Conservation (phyloP, 495 filamentous ascomycete genomes). For the Cladorrhinum samala region DNA sequence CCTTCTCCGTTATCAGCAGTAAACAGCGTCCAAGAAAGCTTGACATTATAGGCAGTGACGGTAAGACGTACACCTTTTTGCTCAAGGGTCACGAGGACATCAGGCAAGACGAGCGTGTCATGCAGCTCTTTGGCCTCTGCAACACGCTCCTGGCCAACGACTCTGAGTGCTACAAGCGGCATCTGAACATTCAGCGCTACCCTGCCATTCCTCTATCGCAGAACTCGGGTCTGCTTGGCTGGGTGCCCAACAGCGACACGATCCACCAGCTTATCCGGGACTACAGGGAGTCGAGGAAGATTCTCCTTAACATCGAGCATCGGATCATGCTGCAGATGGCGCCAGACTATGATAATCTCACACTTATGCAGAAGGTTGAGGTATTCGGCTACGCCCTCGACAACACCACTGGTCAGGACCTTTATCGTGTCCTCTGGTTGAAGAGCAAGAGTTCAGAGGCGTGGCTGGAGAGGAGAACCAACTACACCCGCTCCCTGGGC, state of each 20-base stretch:
- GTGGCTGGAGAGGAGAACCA: conserved; percentile 94
- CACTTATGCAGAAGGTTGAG: conserved; percentile 99
- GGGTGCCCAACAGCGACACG: conserved; percentile 98
- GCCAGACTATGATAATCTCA: conserved; percentile 95
- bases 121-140: conserved; percentile 95
- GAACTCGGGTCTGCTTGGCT: conserved; percentile 88
- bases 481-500: conserved; percentile 92
- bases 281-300: conserved; percentile 93
- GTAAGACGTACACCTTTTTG: conserved; percentile 72
- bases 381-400: conserved; percentile 98
- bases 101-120: conserved; percentile 95
- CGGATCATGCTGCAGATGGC: conserved; percentile 99
- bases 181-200: conserved; percentile 91
- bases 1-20: conserved; percentile 86
- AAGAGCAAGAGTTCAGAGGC: conserved; percentile 97
- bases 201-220: conserved; percentile 93
- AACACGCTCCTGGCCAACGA: conserved; percentile 92
- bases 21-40: conserved; percentile 93
- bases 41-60: conserved; percentile 82
- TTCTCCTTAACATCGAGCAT: conserved; percentile 97
- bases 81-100: conserved; percentile 99
- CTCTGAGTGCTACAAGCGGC: conserved; percentile 91
- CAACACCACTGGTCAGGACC: conserved; percentile 96
- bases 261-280: conserved; percentile 93
- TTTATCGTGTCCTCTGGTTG: conserved; percentile 96